Evolutionary conservation across 192 early-diverging fungal genomes (phyloP).

Genomic region (Gigaspora rosea): DNA sequence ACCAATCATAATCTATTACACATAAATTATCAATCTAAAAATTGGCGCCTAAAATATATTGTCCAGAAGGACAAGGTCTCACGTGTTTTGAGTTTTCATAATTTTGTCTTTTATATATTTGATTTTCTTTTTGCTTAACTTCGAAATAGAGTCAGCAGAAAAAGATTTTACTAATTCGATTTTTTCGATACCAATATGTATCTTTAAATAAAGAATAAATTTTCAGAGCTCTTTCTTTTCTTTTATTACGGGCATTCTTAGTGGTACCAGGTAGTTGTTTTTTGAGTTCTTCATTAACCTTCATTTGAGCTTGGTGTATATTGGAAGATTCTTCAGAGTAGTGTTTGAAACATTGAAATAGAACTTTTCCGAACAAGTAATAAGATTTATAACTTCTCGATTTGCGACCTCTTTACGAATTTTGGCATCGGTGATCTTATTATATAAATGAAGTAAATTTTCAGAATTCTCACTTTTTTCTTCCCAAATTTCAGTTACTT

Average conservation of each 20-base stretch:
- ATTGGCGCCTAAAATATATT: too few relatives aligned
- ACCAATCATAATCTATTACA: too few relatives aligned
- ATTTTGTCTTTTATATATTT: not conserved
- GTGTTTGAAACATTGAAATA: not conserved
- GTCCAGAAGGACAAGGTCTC: not conserved
- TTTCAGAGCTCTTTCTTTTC: not conserved
- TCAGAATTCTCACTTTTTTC: not conserved
- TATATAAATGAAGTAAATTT: not conserved
- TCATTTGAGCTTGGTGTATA: not conserved
- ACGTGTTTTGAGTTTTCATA: not conserved
- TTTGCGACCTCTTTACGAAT: not conserved
- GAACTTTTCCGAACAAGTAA: not conserved
- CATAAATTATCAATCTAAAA: too few relatives aligned
- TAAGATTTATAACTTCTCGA: not conserved
- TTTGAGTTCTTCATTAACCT: not conserved
- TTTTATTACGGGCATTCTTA: not conserved
- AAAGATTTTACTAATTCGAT: not conserved
- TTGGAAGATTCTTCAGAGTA: not conserved
- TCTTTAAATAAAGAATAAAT: not conserved
- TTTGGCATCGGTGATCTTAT: not conserved
- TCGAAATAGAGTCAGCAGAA: not conserved
- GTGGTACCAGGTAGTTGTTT: not conserved
- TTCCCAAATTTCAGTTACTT: not conserved
- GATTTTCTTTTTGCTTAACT: not conserved
- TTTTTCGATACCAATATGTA: too few relatives aligned